phyloP scores from a whole-genome alignment of 768 basidiomycete species.

The Lentinula edodes region DNA sequence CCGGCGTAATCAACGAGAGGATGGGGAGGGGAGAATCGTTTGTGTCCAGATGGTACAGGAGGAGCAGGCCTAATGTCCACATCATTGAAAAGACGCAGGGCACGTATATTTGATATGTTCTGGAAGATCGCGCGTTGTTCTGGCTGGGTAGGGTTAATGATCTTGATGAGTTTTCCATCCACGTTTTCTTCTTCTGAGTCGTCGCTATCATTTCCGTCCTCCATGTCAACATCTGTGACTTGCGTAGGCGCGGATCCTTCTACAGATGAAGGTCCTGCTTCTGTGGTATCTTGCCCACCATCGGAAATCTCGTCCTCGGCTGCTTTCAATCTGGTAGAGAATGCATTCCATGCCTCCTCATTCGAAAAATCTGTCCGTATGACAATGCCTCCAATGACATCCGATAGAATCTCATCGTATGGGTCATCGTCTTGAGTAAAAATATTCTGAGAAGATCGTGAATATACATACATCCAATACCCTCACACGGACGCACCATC shows the following conservation, averaged over 20 bases:
- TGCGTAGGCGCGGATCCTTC: neutral
- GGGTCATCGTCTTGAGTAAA: constrained; percentile 45
- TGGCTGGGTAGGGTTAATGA: constrained; percentile 40
- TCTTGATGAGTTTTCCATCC: constrained; percentile 38
- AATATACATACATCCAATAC: neutral
- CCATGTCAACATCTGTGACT: constrained; percentile 15
- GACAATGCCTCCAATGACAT: constrained; percentile 53
- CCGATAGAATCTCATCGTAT: constrained; percentile 39
- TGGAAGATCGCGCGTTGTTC: constrained; percentile 36
- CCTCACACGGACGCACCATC: neutral
- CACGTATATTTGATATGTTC: constrained; percentile 57
- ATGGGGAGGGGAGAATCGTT: constrained; percentile 44
- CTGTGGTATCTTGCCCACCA: constrained; percentile 18
- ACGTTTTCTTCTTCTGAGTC: constrained; percentile 21
- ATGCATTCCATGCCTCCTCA: constrained; percentile 59
- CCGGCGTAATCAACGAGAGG: constrained; percentile 56
- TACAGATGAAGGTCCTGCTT: constrained; percentile 9
- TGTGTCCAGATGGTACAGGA: constrained; percentile 34
- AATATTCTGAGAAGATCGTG: constrained; percentile 7
- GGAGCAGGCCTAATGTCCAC: constrained; percentile 59
- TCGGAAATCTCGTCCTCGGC: constrained; percentile 53
- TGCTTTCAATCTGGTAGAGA: constrained; percentile 42
- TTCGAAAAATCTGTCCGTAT: constrained; percentile 71
- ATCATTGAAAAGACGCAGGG: constrained; percentile 67
- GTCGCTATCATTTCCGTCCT: constrained; percentile 30